A percentile compares a stretch with the other conserved stretches of the same genome.
These are phyloP conservation scores for Rhodotorula sp. DNA, from an alignment of 1,284 basidiomycete genomes.

Conservation along the genomic window DNA sequence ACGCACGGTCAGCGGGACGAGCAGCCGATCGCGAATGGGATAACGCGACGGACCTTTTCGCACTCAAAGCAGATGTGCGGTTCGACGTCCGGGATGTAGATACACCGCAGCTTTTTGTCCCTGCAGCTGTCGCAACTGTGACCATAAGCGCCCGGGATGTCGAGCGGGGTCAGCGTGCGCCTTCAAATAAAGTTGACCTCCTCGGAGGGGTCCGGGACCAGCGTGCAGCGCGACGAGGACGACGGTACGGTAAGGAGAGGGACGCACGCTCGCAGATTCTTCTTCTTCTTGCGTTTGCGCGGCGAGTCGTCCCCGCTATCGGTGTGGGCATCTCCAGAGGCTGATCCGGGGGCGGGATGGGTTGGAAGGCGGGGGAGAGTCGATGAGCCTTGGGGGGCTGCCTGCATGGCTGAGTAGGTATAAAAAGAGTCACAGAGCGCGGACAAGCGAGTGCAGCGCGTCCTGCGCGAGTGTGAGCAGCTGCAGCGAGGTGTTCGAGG, in stretches of 20 bases:
- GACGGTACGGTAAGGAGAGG: neutral
- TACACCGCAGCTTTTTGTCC: neutral
- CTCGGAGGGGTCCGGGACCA: neutral
- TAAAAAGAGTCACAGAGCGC: no score
- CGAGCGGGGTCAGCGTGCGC: no score
- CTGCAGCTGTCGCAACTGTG: neutral
- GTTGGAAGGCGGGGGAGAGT: no score
- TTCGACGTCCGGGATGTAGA: neutral
- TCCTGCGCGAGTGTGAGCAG: no score
- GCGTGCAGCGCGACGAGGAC: neutral
- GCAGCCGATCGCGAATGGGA: neutral
- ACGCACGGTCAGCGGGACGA: no score
- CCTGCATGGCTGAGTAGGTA: no score
- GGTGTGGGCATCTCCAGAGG: neutral
- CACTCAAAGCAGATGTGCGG: neutral
- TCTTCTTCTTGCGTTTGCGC: neutral
- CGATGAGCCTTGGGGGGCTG: no score
- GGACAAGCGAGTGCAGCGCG: no score
- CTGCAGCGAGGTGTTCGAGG: no score
- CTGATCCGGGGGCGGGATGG: no score
- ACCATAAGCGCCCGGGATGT: no score
- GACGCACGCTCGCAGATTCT: conserved; percentile 1
- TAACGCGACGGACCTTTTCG: neutral
- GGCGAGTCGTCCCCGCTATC: neutral
- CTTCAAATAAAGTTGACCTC: neutral